Base-by-base conservation (phyloP, 2,329 filamentous ascomycete species). In the Colletotrichum simmondsii region DNA sequence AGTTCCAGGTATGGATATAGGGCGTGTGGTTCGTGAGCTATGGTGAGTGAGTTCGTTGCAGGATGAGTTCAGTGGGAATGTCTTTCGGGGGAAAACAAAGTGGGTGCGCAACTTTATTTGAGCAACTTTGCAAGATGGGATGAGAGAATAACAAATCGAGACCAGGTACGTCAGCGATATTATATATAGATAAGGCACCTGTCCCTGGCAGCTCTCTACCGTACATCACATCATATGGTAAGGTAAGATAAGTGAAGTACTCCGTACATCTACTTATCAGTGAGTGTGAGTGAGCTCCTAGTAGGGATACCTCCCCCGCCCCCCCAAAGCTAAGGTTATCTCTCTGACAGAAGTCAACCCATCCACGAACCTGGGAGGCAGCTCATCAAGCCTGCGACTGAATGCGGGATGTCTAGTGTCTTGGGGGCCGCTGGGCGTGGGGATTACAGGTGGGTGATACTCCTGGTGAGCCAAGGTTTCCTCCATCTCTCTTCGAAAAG, bases 151-250 rank as follows among this genome's bases (percentile, higher is more conserved):
- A 8, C 26, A 59, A 19, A 28, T 62, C 11, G 61, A 57, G 60
- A 71, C 61, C 71, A 65, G 60, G 37, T 71, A 71, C 66, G 71
- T 71, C 71, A 73, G 71, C 65, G 42, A 26, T 62, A 53, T 65
- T 60, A 70, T 72, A 61, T 65, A 70, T 61, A 70, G 71, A 73
- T 73, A 73, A 73, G 65, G 49, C 46, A 42, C 53, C 60, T 49
- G 71, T 72, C 70, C 66, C 66, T 70, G 60, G 61, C 60, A 70
- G 60, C 52, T 30, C 28, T 6, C 12, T 56, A 32, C 32, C 32
- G 32, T 66, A 58, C 66, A 22, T 73, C 71, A 71, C 71, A 73
- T 73, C 71, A 71, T 73, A 63, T n/a, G 46, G 56, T 52, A 32
- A 68, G 58, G 58, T 49, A n/a, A 65, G 70, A 70, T 72, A 70